Conservation (phyloP, 805 yeast species). For the Pichia californica region DNA sequence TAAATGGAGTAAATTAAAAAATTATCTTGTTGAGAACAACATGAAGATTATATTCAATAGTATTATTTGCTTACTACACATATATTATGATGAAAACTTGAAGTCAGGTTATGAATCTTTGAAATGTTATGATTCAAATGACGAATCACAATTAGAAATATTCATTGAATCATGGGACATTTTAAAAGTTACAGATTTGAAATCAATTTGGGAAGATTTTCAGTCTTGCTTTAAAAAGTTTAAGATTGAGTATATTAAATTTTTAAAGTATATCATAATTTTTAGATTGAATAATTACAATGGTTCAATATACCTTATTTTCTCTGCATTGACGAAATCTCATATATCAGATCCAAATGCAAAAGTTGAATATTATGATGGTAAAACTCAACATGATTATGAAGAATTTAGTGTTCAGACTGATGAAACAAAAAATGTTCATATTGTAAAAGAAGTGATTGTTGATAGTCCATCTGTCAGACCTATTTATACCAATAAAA, state of each 20-base stretch:
- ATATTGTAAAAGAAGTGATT: conserved; percentile 18
- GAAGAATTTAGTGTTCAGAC: conserved; percentile 25
- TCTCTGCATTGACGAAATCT: conserved; percentile 14
- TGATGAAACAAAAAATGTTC: conserved; percentile 17
- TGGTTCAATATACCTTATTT: conserved; percentile 23
- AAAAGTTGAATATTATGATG: conserved; percentile 15
- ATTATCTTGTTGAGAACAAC: conserved; percentile 9
- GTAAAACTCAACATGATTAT: conserved; percentile 9
- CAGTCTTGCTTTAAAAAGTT: conserved; percentile 20
- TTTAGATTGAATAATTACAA: conserved; percentile 23
- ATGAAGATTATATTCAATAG: conserved; percentile 18
- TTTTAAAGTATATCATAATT: conserved; percentile 19
- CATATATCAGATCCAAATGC: not conserved
- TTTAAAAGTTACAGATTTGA: conserved; percentile 5
- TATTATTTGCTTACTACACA: conserved; percentile 17
- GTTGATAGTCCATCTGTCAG: conserved; percentile 16
- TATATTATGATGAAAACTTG: conserved; percentile 18
- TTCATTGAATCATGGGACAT: conserved; percentile 8
- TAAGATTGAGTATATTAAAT: conserved; percentile 13
- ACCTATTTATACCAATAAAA: conserved; percentile 20
- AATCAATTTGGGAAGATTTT: conserved; percentile 12
- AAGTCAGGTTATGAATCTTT: conserved; percentile 16
- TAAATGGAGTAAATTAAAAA: conserved; percentile 19
- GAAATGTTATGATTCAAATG: conserved; percentile 7
- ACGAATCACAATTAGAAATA: conserved; percentile 10